phyloP scores from a whole-genome alignment of 202 grass and related monocot genomes.

The Saccharum hybrid region DNA sequence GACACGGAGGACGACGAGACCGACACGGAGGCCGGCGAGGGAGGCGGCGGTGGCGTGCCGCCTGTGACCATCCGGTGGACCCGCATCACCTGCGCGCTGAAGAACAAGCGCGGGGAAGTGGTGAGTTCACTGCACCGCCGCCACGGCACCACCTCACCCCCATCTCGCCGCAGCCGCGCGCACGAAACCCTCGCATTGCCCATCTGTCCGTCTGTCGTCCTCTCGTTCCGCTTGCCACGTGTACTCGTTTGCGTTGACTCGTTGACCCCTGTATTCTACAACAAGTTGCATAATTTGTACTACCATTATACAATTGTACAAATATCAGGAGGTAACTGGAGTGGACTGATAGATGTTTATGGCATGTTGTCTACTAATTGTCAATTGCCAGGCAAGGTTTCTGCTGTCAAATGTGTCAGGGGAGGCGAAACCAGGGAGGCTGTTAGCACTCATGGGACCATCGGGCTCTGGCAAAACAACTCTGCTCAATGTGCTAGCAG shows the following conservation, averaged over 20 bases:
- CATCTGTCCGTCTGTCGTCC: background rate
- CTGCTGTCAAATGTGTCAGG: conserved; percentile 77
- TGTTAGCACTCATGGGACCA: conserved; percentile 88
- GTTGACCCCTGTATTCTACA: conserved; percentile 4
- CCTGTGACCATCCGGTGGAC: conserved; percentile 76
- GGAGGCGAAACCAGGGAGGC: conserved; percentile 77
- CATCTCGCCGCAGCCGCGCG: background rate
- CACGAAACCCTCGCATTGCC: conserved; percentile 14
- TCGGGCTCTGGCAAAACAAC: conserved; percentile 93
- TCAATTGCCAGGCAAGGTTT: conserved; percentile 75
- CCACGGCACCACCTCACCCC: background rate
- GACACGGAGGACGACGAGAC: conserved; percentile 17
- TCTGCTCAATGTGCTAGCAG: conserved; percentile 90
- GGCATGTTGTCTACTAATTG: background rate
- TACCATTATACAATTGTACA: background rate
- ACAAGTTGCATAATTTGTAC: background rate
- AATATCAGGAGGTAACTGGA: background rate
- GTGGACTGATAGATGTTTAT: background rate
- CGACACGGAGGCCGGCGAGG: conserved; percentile 44
- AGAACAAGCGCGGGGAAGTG: conserved; percentile 71
- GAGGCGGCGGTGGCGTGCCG: conserved; percentile 27
- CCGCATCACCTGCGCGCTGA: conserved; percentile 73
- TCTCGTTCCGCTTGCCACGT: background rate
- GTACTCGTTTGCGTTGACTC: conserved; percentile 4
- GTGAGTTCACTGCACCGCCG: conserved; percentile 42